Base-by-base conservation (phyloP, 768 basidiomycete species). In the Collybia sp. region DNA sequence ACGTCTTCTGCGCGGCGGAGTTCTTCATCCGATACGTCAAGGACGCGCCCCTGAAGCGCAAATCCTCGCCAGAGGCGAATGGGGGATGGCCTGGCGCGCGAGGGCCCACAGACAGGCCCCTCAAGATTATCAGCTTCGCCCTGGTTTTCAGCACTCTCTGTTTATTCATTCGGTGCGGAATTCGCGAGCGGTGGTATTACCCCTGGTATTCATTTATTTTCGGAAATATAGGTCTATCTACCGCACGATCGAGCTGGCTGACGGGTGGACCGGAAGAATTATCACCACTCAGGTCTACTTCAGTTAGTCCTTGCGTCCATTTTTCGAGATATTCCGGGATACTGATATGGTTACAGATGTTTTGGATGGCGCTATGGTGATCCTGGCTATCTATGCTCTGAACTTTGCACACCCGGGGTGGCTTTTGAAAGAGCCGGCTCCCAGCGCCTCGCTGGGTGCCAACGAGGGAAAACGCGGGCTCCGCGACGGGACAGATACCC, bases 211-310 rank as follows among this genome's bases (percentile, higher is more conserved):
- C 3, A 37, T 10, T 10, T 3, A 37, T 10, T 10, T 18, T 37
- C 6, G 35, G 13, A 2, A 36, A 41, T 12, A 12, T 33, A 73
- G 72, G 43, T 67, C 71, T 10, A 56, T 79, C 8, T 82, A 78
- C 56, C 72, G 79, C 40, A 74, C 74, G 0, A 60, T 73, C 36
- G 78, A 79, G 55, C 57, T 76, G 8, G 51, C 65, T 1, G 67
- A 73, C 42, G 79, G 79, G 0, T 83, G 78, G 76, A 49, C 51
- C 19, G 80, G 80, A 8, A 51, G 53, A 2, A 70, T 82, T 47
- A 77, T 79, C 47, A 50, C 57, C 9, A 76, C 73, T 1, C 61
- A 83, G 50, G 51, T 66, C 3, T 73, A 71, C 50, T 77, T 79
- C 60, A 69, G 75, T 76, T 41, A 33, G 72, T 63, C 9, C 0